These are phyloP conservation scores for Ophiostoma populinum DNA, from an alignment of 2,329 filamentous ascomycete genomes.

Conservation along the genomic window DNA sequence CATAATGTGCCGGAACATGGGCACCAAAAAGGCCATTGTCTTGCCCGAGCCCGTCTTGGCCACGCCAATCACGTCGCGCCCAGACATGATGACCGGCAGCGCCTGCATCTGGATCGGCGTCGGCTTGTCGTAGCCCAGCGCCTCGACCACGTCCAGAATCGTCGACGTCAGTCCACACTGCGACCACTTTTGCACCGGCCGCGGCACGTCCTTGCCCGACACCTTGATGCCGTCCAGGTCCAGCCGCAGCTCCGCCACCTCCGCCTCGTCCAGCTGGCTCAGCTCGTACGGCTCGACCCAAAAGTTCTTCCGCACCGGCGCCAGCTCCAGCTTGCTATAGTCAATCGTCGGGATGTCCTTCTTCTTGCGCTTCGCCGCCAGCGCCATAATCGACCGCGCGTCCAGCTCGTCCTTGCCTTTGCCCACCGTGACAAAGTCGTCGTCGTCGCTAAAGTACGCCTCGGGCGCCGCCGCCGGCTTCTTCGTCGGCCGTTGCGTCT, in stretches of 20 bases:
- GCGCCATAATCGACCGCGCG: constrained; percentile 30
- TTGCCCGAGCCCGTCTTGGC: constrained; percentile 97
- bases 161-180: constrained; percentile 82
- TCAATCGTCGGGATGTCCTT: constrained; percentile 84
- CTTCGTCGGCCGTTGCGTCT: constrained; percentile 22
- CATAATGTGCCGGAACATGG: constrained; percentile 96
- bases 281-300: constrained; percentile 83
- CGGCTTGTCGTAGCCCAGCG: constrained; percentile 69
- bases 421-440: constrained; percentile 46
- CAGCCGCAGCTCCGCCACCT: constrained; percentile 62
- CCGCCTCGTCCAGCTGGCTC: constrained; percentile 65
- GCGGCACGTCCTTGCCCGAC: constrained; percentile 71
- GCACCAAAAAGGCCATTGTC: constrained; percentile 84
- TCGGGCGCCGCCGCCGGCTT: constrained; percentile 50
- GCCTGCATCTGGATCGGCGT: constrained; percentile 94
- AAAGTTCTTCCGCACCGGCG: constrained; percentile 82
- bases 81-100: constrained; percentile 87
- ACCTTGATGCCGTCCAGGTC: constrained; percentile 95
- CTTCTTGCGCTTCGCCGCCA: constrained; percentile 61
- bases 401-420: constrained; percentile 29
- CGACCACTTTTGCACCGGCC: constrained; percentile 90
- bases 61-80: constrained; percentile 85
- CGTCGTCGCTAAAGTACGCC: constrained; percentile 76
- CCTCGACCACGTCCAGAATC: constrained; percentile 69
- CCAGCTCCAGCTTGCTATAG: constrained; percentile 71